Base-by-base conservation (phyloP, 257 asterid genomes). In the Salvia miltiorrhiza region DNA sequence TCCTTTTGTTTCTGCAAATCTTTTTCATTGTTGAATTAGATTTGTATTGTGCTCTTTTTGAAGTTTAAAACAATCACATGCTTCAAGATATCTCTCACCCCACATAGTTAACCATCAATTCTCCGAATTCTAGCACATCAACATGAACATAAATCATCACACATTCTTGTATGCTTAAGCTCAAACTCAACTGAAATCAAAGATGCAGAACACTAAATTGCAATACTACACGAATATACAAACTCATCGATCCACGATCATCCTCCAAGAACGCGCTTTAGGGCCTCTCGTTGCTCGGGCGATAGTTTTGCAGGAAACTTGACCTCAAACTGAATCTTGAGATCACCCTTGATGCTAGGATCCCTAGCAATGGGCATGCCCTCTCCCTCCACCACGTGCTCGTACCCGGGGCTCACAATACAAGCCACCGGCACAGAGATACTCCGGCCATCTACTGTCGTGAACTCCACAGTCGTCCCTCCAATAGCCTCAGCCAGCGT, bases 351-450 rank as follows among this genome's bases (percentile, higher is more conserved):
- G 1, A 76, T 80, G 2, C 82, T 67, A 2, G 81, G 84, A 60
- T 84, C 96, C 67, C 77, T 86, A 0, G 88, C 81, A n/a, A 90
- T 79, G 0, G 96, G 96, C 97, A 91, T 91, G 11, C 99, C 99
- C 44, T 87, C 96, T 49, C 79, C 73, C 5, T 79, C 50, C 26
- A 94, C 79, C 41, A 87, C 84, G 1, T 86, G 86, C 48, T 89
- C 91, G 28, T 86, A 83, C 37, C 88, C 85, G 0, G 86, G 88
- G 65, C 73, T 80, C 0, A 78, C 37, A 20, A 82, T 76, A 37
- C 72, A 67, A 9, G 68, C 76, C 0, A 78, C 87, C 0, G 93
- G 85, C 50, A 94, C 75, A 0, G 96, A 75, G 73, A 87, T 55
- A 5, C 20, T 32, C 17, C 89, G 94, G 0, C 81, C 78, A 28